Evolutionary conservation across 1,139 yeast genomes (phyloP).

Genomic region (Suhomyces bokatorum): DNA sequence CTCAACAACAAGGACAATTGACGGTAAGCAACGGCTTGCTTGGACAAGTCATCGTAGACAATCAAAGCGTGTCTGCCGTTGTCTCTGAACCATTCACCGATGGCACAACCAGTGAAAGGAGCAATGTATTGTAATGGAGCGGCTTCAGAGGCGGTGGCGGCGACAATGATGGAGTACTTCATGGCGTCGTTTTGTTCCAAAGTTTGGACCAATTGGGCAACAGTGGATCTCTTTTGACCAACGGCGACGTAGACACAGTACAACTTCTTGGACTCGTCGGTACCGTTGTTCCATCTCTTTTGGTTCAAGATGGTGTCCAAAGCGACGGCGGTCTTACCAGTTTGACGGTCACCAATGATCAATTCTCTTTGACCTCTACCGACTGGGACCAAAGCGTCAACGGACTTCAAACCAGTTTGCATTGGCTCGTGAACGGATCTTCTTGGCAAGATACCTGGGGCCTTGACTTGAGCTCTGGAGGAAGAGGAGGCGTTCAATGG

Average conservation of each 20-base stretch:
- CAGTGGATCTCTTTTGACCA: conserved; percentile 99
- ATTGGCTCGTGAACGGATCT: conserved; percentile 98
- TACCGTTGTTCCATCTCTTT: conserved; percentile 96
- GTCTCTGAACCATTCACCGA: conserved; percentile 99
- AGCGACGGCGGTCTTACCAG: conserved; percentile 99
- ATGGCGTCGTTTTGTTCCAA: conserved; percentile 97
- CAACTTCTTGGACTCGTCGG: conserved; percentile 94
- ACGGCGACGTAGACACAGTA: conserved; percentile 99
- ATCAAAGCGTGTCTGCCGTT: conserved; percentile 97
- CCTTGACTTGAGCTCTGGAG: conserved; percentile 98
- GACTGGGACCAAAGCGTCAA: conserved; percentile 97
- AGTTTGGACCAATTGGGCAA: conserved; percentile 98
- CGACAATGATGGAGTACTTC: conserved; percentile 96
- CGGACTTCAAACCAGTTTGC: conserved; percentile 99
- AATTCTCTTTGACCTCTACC: conserved; percentile 99
- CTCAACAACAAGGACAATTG: conserved; percentile 96
- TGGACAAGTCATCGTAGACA: conserved; percentile 96
- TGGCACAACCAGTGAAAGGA: conserved; percentile 99
- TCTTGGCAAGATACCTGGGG: conserved; percentile 99
- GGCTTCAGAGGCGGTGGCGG: conserved; percentile 99
- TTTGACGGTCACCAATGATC: conserved; percentile 99
- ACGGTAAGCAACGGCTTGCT: conserved; percentile 99
- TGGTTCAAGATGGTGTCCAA: conserved; percentile 97
- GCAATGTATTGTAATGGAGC: conserved; percentile 99
- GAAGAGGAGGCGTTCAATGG: conserved; percentile 86